Percentiles rank a stretch among this genome's conserved stretches.
Evolutionary conservation across 1,284 basidiomycete genomes (phyloP).

Genomic region (Ganoderma boninense): DNA sequence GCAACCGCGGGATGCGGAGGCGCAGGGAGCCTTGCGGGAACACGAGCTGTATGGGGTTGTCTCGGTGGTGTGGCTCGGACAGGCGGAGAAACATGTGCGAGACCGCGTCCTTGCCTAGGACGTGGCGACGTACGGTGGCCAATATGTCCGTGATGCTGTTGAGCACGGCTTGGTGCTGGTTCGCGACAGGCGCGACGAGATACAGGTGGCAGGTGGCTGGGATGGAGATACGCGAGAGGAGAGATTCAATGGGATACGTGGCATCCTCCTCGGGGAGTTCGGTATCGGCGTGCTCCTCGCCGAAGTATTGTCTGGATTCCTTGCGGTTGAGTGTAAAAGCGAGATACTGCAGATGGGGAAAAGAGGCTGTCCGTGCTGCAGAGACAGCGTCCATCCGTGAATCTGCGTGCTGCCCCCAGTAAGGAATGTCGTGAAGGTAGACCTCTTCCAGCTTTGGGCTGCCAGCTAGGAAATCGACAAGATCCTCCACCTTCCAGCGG

Average conservation of each 20-base stretch:
- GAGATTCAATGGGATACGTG: background rate
- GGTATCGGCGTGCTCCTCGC: too few relatives aligned
- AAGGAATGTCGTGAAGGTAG: background rate
- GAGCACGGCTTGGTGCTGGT: background rate
- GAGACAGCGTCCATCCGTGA: background rate
- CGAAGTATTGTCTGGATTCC: too few relatives aligned
- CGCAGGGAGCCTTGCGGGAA: background rate
- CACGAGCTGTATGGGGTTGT: background rate
- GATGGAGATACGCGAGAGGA: background rate
- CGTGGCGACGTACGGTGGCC: background rate
- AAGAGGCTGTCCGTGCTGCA: background rate
- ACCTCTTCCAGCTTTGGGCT: slow-evolving; percentile 11
- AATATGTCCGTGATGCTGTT: background rate
- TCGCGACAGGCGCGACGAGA: background rate
- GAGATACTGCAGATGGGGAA: slow-evolving; percentile 7
- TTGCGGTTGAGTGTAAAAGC: background rate
- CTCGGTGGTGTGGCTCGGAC: background rate
- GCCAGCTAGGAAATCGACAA: slow-evolving; percentile 8
- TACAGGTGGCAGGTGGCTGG: slow-evolving; percentile 10
- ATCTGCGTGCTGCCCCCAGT: too few relatives aligned
- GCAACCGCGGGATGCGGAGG: background rate
- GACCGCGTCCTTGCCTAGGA: background rate
- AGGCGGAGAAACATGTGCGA: background rate
- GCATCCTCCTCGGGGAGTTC: too few relatives aligned
- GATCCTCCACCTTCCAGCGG: slow-evolving; percentile 1